Percentiles rank a stretch among this genome's conserved stretches.
Evolutionary conservation across 1,284 basidiomycete species (phyloP).

Genomic region (Apiotrichum laibachii): DNA sequence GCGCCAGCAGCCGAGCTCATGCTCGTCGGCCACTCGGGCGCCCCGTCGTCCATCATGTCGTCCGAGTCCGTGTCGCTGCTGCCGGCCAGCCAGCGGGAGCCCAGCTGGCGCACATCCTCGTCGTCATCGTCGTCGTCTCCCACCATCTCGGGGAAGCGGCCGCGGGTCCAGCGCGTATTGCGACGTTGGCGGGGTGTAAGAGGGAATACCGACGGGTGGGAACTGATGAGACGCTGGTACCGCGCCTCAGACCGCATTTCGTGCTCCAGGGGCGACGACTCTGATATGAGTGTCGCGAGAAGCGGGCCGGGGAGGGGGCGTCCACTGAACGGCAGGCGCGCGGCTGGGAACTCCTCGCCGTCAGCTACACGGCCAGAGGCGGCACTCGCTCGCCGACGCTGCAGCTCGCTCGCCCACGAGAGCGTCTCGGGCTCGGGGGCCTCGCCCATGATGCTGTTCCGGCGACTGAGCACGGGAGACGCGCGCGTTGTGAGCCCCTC

Average conservation of each 20-base stretch:
- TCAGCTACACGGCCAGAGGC: background rate
- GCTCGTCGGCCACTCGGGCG: conserved; percentile 13
- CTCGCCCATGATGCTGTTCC: conserved; percentile 13
- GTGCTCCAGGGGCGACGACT: conserved; percentile 43
- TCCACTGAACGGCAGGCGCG: conserved; percentile 26
- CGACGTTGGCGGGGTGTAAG: conserved; percentile 42
- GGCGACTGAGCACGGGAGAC: conserved; percentile 23
- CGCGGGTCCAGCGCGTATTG: conserved; percentile 27
- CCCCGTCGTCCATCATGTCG: conserved; percentile 30
- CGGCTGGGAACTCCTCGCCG: background rate
- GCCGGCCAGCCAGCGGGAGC: conserved; percentile 12
- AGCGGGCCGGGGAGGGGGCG: conserved; percentile 41
- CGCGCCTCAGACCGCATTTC: conserved; percentile 49
- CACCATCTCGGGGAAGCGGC: conserved; percentile 48
- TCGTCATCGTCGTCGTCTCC: conserved; percentile 48
- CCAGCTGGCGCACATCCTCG: conserved; percentile 8
- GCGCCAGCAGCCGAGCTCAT: conserved; percentile 23
- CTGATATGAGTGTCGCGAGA: conserved; percentile 46
- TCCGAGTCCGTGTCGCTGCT: conserved; percentile 40
- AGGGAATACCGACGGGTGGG: conserved; percentile 40
- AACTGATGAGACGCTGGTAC: conserved; percentile 38
- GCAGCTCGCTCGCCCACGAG: background rate
- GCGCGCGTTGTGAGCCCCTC: conserved; percentile 37
- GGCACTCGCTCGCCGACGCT: background rate
- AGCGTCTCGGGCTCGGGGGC: conserved; percentile 6